phyloP scores from a whole-genome alignment of 1,139 yeast species.

The Protomyces macrosporus region DNA sequence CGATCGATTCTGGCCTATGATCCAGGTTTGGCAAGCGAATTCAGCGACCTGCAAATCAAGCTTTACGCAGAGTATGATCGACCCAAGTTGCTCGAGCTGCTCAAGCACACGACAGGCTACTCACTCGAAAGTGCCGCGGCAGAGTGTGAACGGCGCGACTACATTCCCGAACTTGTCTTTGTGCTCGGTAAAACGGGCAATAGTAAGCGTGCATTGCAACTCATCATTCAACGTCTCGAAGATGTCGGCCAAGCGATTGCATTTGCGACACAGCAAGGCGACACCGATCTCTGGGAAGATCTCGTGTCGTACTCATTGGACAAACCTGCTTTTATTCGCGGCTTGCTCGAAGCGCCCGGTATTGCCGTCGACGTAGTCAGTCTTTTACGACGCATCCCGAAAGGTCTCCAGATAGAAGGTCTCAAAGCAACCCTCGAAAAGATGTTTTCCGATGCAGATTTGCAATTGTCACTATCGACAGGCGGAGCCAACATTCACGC shows the following conservation, averaged over 20 bases:
- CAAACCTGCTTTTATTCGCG: slow-evolving; percentile 68
- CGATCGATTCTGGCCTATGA: slow-evolving; percentile 54
- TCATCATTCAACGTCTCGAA: slow-evolving; percentile 68
- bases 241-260: slow-evolving; percentile 78
- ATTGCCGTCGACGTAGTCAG: slow-evolving; percentile 58
- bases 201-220: slow-evolving; percentile 62
- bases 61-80: slow-evolving; percentile 61
- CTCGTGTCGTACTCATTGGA: slow-evolving; percentile 65
- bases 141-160: slow-evolving; percentile 53
- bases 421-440: slow-evolving; percentile 56
- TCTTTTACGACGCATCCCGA: slow-evolving; percentile 62
- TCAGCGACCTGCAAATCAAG: slow-evolving; percentile 61
- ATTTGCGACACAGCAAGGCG: slow-evolving; percentile 70
- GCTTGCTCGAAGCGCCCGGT: slow-evolving; percentile 59
- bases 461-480: slow-evolving; percentile 25
- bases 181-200: slow-evolving; percentile 81
- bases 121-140: slow-evolving; percentile 65
- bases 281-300: slow-evolving; percentile 71
- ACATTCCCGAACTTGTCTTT: slow-evolving; percentile 69
- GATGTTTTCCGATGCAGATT: slow-evolving; percentile 60
- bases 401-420: slow-evolving; percentile 57
- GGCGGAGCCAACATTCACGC: slow-evolving; percentile 14
- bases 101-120: slow-evolving; percentile 52
- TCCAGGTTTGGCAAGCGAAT: slow-evolving; percentile 49
- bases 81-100: slow-evolving; percentile 50